These are phyloP conservation scores for Penicillium waksmanii DNA, from an alignment of 495 filamentous ascomycete species.

Conservation along the genomic window DNA sequence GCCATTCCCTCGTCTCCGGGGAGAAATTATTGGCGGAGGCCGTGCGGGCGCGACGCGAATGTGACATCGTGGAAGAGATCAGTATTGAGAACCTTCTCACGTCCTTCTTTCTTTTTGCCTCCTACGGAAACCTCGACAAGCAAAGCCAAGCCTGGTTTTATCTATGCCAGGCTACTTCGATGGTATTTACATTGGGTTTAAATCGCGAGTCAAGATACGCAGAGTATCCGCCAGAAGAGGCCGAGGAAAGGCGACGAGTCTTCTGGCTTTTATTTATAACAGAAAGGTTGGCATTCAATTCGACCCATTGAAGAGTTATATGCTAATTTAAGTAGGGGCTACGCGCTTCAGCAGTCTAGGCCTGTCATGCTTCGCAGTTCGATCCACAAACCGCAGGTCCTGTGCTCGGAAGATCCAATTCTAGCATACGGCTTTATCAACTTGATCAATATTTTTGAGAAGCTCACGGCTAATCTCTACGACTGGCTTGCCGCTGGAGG, in stretches of 20 bases:
- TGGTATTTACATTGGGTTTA: slow-evolving; percentile 61
- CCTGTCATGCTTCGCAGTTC: slow-evolving; percentile 57
- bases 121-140: slow-evolving; percentile 67
- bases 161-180: slow-evolving; percentile 62
- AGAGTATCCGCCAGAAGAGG: slow-evolving; percentile 47
- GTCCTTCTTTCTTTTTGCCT: slow-evolving; percentile 80
- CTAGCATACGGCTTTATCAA: slow-evolving; percentile 56
- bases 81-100: slow-evolving; percentile 70
- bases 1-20: slow-evolving; percentile 45
- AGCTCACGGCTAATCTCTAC: slow-evolving; percentile 45
- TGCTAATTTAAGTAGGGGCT: slow-evolving; percentile 31
- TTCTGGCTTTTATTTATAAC: slow-evolving; percentile 70
- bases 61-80: slow-evolving; percentile 67
- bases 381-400: slow-evolving; percentile 49
- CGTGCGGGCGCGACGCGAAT: slow-evolving; percentile 72
- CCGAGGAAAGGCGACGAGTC: slow-evolving; percentile 56
- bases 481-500: slow-evolving; percentile 49
- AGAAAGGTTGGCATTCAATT: slow-evolving; percentile 48
- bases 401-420: slow-evolving; percentile 51
- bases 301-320: no score
- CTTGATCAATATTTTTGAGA: slow-evolving; percentile 56
- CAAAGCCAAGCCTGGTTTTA: slow-evolving; percentile 64
- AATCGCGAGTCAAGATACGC: slow-evolving; percentile 59
- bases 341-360: slow-evolving; percentile 57
- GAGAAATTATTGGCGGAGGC: slow-evolving; percentile 72